Evolutionary conservation across 1,284 basidiomycete genomes (phyloP), one percentile per base, ranked within the genome.

Genomic region (Pseudozyma sp.): DNA sequence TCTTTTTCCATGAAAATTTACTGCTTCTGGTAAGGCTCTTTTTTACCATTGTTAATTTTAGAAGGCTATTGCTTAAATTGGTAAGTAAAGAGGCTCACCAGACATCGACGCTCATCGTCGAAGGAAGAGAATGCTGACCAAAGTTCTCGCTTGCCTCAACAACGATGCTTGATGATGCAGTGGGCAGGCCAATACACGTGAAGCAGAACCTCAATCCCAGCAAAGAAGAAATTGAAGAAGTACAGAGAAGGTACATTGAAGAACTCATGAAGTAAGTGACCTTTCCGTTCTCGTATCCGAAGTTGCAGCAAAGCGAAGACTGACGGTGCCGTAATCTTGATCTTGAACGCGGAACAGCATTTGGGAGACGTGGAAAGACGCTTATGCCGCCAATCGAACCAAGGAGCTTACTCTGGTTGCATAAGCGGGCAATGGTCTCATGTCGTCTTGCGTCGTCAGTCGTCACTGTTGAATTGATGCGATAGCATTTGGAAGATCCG

Each of bases 231-330:
- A 86, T 99, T 25, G 90, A 91, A 73, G 89, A 90, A 51, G 88
- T 94, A 13, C 96, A 99, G 82, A 88, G 89, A 72, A 86, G 89
- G 70, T 99, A 99, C 85, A 98, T 99, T 70, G 92, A 92, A 59
- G 95, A 98, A 85, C 69, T 85, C 45, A 73, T 76, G 56, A 70
- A 72, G 78, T 71, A 66, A 72, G 81, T 55, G 9, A 7, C 11
- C 9, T 34, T 35, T 49, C 47, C 31, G 5, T n/a, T 25, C 6
- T 34, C 6, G 25, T 45, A 12, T 16, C 52, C 18, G 25, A 40
- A 8, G 12, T 35, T 10, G 52, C 25, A 34, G 12, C 9, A 38
- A 10, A 51, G 16, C n/a, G 21, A 25, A 13, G 18, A 25, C 38
- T 52, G 35, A 52, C 38, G 19, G 11, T 31, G 16, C 4, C 12